Evolutionary conservation across 2,329 filamentous ascomycete genomes (phyloP), one percentile per base, ranked within the genome.

Genomic region (Ceratocystis colombiana): DNA sequence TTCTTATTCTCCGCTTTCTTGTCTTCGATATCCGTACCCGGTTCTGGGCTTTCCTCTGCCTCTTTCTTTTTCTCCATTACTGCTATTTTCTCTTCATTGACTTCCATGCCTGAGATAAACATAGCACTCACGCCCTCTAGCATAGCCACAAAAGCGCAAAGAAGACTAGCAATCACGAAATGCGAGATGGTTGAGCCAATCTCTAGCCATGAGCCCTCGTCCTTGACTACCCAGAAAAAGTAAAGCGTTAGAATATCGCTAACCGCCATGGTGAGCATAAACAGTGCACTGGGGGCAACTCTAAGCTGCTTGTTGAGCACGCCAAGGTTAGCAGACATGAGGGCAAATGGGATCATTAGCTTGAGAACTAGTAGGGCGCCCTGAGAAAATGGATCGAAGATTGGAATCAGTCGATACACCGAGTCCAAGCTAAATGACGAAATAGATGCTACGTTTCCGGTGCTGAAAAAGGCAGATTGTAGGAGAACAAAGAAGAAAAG

Each of bases 141-240:
- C 15, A 83, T 85, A 0, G 91, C 90, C 55, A 99, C 91, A 77
- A 99, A 99, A 7, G 96, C 86, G 71, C 91, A 94, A 57, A 97
- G 73, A 71, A 90, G 75, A 75, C 90, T 96, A 20, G 91, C 93
- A 77, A 99, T 97, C 68, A 86, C 85, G 75, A 97, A 99, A 74
- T 97, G 92, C 72, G 85, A 96, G 70, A 99, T 99, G 2, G 90
- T 96, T 33, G 90, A 96, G 41, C 94, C 94, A 73, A 99, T 99
- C 74, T 99, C 94, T 68, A 99, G 77, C 94, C 94, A 99, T 25
- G 88, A 94, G 0, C 94, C 94, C 74, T 99, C 94, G 71, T 99
- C 94, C 72, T 88, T 89, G 59, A 99, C 94, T 71, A 96, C 90
- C 85, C 90, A 99, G 77, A 99, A 99, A 79, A 99, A 99, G 72